Evolutionary conservation across 306 rosid species (phyloP).

Genomic region (Prunus armeniaca): DNA sequence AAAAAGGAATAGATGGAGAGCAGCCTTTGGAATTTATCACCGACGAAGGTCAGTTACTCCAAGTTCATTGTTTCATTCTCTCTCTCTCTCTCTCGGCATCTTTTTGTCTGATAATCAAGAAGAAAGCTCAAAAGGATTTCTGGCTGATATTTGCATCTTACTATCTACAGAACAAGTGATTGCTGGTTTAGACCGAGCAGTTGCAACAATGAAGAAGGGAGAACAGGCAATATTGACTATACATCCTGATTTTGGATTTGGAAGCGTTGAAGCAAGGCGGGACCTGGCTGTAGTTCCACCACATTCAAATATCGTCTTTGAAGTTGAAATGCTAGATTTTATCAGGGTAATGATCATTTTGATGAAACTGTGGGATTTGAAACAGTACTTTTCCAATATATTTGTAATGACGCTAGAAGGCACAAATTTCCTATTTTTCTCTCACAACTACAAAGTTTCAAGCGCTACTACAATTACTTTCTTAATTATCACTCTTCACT

Average conservation of each 20-base stretch:
- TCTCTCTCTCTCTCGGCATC: constrained; percentile 6
- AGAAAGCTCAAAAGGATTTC: constrained; percentile 13
- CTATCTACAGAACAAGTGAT: constrained; percentile 61
- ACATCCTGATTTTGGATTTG: constrained; percentile 70
- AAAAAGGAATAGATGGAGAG: constrained; percentile 48
- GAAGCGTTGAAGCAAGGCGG: constrained; percentile 47
- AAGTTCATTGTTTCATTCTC: neutral
- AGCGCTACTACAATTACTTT: neutral
- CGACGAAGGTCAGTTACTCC: constrained; percentile 56
- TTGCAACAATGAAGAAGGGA: constrained; percentile 70
- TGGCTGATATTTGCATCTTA: constrained; percentile 13
- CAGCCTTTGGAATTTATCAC: constrained; percentile 55
- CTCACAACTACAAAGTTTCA: neutral
- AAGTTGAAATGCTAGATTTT: constrained; percentile 50
- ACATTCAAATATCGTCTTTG: constrained; percentile 46
- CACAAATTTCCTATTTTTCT: neutral
- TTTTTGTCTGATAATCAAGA: neutral
- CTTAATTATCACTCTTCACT: constrained; percentile 1
- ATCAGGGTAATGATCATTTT: constrained; percentile 41
- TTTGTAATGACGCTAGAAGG: neutral
- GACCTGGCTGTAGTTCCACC: constrained; percentile 52
- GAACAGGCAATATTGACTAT: constrained; percentile 54
- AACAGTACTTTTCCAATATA: neutral
- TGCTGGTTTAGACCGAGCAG: constrained; percentile 57
- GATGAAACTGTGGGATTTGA: neutral